Evolutionary conservation across 768 basidiomycete species (phyloP).

Genomic region (Rubroboletus pulcherrimus): DNA sequence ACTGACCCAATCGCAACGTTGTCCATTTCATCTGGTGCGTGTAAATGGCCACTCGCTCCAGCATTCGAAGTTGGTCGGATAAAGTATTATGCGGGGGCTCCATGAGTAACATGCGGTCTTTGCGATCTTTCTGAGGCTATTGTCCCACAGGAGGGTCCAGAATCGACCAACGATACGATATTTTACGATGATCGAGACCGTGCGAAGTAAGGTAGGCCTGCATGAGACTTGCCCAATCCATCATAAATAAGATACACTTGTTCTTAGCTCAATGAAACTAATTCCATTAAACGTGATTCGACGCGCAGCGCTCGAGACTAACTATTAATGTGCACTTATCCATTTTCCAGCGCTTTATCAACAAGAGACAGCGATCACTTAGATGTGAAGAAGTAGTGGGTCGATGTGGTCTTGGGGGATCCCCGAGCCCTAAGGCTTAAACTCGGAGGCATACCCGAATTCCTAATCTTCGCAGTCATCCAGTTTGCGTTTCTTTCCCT

Average conservation of each 20-base stretch:
- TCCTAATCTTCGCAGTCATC: slow-evolving; percentile 7
- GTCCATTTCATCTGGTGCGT: neutral
- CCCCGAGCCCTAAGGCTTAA: neutral
- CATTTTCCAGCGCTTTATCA: neutral
- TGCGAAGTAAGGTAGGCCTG: neutral
- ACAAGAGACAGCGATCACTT: neutral
- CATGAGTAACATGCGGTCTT: neutral
- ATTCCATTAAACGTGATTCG: neutral
- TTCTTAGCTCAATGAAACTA: slow-evolving; percentile 4
- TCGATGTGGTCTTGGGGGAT: neutral
- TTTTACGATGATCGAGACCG: neutral
- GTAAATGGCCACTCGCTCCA: neutral
- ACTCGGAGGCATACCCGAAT: neutral
- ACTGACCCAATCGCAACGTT: neutral
- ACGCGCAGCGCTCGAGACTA: neutral
- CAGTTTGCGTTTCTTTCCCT: slow-evolving; percentile 25
- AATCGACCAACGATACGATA: neutral
- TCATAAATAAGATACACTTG: neutral
- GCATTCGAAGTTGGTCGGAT: neutral
- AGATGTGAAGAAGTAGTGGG: neutral
- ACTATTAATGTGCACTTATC: neutral
- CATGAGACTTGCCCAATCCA: neutral
- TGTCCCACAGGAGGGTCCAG: neutral
- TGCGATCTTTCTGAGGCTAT: neutral
- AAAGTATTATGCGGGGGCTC: neutral